phyloP scores from a whole-genome alignment of 1,284 basidiomycete species.

The Sporisorium reilianum region DNA sequence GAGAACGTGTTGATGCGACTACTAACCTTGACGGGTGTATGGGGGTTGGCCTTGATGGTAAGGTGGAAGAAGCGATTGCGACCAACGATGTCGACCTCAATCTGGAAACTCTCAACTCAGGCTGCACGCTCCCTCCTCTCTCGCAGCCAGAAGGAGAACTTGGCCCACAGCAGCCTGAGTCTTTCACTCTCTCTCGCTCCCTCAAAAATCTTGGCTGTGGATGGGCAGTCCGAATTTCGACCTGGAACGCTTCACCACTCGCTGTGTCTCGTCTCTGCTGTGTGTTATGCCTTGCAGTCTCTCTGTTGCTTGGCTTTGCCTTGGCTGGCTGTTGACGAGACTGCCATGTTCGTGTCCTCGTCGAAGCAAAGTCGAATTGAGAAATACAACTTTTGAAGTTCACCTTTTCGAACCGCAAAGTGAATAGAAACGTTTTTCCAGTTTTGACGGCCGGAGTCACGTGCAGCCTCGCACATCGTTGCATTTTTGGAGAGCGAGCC shows the following conservation, averaged over 20 bases:
- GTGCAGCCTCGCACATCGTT: neutral
- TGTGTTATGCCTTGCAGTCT: neutral
- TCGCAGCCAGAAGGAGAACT: neutral
- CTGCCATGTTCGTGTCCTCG: neutral
- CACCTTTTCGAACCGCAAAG: too few species aligned
- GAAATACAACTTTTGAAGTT: neutral
- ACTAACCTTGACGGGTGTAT: slow-evolving; percentile 60
- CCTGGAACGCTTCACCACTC: too few species aligned
- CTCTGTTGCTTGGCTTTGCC: neutral
- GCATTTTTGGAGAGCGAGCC: neutral
- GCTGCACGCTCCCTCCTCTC: neutral
- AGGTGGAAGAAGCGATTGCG: slow-evolving; percentile 38
- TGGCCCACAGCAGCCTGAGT: slow-evolving; percentile 5
- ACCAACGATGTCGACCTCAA: slow-evolving; percentile 33
- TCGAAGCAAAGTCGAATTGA: neutral
- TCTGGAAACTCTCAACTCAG: slow-evolving; percentile 18
- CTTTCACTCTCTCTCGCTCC: neutral
- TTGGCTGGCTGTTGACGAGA: neutral
- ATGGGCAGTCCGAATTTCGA: neutral
- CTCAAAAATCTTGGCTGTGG: neutral
- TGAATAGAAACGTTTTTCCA: neutral
- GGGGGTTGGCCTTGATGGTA: slow-evolving; percentile 52
- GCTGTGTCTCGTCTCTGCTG: too few species aligned
- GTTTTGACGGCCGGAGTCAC: slow-evolving; percentile 7
- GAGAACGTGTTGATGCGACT: slow-evolving; percentile 5